Evolutionary conservation across 352 stramenopile genomes (phyloP), one percentile per base, ranked within the genome.

Genomic region (Globisporangium okanoganense): DNA sequence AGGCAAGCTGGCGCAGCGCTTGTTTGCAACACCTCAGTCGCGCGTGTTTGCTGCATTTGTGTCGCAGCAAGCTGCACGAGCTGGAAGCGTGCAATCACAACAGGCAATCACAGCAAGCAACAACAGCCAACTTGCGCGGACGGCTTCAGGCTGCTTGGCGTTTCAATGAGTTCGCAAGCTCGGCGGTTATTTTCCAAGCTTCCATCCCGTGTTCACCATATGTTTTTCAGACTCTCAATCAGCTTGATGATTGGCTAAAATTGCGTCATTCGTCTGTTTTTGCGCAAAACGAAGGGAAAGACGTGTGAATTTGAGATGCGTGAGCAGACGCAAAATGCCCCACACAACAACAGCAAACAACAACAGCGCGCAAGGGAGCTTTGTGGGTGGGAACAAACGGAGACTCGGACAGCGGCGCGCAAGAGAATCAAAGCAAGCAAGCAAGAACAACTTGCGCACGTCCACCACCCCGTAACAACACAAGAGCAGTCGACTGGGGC

Each of bases 371-470:
- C n/a, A n/a, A 48, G 41, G 41, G 24, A 48, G 41, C 22, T 16
- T 48, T 49, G 43, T 49, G 43, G 43, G 43, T 49, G 20, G 43
- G 43, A 49, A 49, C 43, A 49, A 49, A 20, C 43, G 25, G n/a
- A 49, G 29, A 49, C 20, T 49, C 43, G 25, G 43, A 29, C 43
- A 27, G 40, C 20, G 36, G 40, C 20, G 36, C 36, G 14, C 36
- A 18, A 41, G 40, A n/a, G 40, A 45, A 22, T 33, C 29, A 33
- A n/a, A n/a, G n/a, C 29, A 33, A 24, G 43, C 8, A 22, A 49
- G 43, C n/a, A 13, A 49, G 43, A 24, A 20, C 10, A 13, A 49
- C 29, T 33, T 33, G 20, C 6, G 20, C 10, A 49, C 13, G 43
- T 12, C n/a, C n/a, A n/a, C n/a, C n/a, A n/a, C n/a, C n/a, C n/a